These are phyloP conservation scores for Aspergillus texensis DNA, from an alignment of 2,329 filamentous ascomycete genomes.

Conservation along the genomic window DNA sequence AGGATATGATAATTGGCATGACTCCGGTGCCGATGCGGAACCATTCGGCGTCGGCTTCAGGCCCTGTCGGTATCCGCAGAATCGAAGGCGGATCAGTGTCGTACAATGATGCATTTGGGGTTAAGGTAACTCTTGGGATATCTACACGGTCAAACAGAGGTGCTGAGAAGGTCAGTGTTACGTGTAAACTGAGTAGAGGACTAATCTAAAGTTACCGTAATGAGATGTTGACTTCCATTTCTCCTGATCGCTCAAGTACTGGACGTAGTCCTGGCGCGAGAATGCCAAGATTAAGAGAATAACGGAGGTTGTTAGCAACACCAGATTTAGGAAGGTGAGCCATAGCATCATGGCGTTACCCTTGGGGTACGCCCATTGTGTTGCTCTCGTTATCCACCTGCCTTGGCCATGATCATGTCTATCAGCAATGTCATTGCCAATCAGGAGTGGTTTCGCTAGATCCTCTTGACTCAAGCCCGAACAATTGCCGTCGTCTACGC, in stretches of 20 bases:
- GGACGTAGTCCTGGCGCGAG: background rate
- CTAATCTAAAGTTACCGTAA: background rate
- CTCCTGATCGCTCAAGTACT: constrained; percentile 1
- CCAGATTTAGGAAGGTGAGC: background rate
- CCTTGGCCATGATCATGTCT: background rate
- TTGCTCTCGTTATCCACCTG: background rate
- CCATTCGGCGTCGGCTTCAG: constrained; percentile 7
- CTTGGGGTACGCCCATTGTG: background rate
- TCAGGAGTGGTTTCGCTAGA: background rate
- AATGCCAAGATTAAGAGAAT: background rate
- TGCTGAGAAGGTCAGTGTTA: background rate
- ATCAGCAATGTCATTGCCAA: background rate
- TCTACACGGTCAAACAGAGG: constrained; percentile 4
- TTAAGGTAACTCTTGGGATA: background rate
- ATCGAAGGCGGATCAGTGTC: constrained; percentile 4
- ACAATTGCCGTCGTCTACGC: background rate
- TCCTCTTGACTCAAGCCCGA: background rate
- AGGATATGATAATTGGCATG: constrained; percentile 6
- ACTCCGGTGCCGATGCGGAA: background rate
- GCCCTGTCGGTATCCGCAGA: background rate
- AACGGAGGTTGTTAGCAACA: background rate
- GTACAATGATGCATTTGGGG: constrained; percentile 1
- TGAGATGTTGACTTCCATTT: constrained; percentile 7
- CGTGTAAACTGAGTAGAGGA: too few relatives aligned
- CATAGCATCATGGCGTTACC: background rate